Base-by-base conservation (phyloP, 352 stramenopile genomes). In the Paralagenidium karlingii region DNA sequence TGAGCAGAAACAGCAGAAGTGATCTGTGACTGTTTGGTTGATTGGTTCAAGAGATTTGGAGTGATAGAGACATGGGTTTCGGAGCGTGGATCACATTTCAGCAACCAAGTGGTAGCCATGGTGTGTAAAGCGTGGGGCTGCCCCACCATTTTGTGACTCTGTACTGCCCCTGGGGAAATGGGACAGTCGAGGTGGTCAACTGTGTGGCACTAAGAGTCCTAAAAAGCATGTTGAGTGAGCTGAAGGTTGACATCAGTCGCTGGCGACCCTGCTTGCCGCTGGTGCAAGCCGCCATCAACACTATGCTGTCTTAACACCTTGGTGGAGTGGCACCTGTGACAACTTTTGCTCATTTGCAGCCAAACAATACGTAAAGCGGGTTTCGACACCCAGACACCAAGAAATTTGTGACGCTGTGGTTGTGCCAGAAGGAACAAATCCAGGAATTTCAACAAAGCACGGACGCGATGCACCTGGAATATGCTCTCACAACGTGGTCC, bases 41-140 rank as follows among this genome's bases (percentile, higher is more conserved):
- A 56, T 18, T 64, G 54, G 50, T 60, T 62, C 31, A 63, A 55
- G 33, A 3, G 47, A 3, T 63, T 54, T 49, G 52, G 59, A 2
- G 34, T 51, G 0, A 45, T 57, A 3, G 2, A 5, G 0, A 24
- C 34, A n/a, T 66, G 59, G 55, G 52, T 66, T 0, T 61, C 45
- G 0, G 59, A 60, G 18, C 34, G 34, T 16, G 55, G 51, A 0
- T 16, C 47, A 0, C 51, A 69, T 18, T 65, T 63, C 28, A 63
- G 55, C 28, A 68, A 62, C 25, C 5, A 49, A n/a, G 4, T 60
- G 0, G 41, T 65, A 7, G 34, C 37, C 0, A 16, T 41, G 20
- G 16, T 63, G 11, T 44, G 38, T 26, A 28, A 3, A 31, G 22
- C 3, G 18, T 62, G 3, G 49, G 48, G 12, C 18, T 31, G 0